Evolutionary conservation across 305 asterid genomes (phyloP), one percentile per base, ranked within the genome.

Genomic region (Withania somnifera): DNA sequence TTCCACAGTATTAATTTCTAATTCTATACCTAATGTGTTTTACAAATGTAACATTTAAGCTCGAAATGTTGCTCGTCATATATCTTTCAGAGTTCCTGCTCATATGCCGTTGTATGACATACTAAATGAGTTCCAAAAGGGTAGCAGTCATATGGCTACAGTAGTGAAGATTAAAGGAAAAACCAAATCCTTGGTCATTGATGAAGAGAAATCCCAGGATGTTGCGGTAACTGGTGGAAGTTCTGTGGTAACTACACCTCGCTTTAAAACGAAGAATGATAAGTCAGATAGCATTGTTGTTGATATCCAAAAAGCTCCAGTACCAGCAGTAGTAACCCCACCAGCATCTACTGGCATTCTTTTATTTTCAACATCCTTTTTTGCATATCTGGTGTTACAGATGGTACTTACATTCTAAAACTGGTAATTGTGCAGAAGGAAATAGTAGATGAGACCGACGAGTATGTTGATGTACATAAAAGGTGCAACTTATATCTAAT

Each of bases 391-490:
- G 34, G 34, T 77, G 9, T 28, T 30, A 77, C 5, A 30, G 32
- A 69, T 69, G n/a, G 30, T 36, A 24, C 79, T 71, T 45, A 45
- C 57, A 45, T 71, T 24, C 52, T 47, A 71, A 19, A 40, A 58
- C 80, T 71, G 78, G 75, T n/a, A 36, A 5, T 24, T n/a, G 80
- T 87, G 84, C 87, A 93, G 98, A 98, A 96, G 87, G 98, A 96
- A 88, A 96, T 96, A 83, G 99, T 96, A 5, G 99, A 96, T 54
- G 99, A 96, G 91, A 93, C 99, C 0, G 98, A 96, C 80, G 99
- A 94, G 85, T 96, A 68, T 53, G 99, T 96, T 38, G 99, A 96
- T 81, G 98, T 96, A 79, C 98, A 96, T 80, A 94, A 91, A 85
- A 94, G 98, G 98, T 91, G 87, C 83, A n/a, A n/a, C n/a, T n/a